phyloP scores from a whole-genome alignment of 306 rosid genomes.

The Glycine latifolia region DNA sequence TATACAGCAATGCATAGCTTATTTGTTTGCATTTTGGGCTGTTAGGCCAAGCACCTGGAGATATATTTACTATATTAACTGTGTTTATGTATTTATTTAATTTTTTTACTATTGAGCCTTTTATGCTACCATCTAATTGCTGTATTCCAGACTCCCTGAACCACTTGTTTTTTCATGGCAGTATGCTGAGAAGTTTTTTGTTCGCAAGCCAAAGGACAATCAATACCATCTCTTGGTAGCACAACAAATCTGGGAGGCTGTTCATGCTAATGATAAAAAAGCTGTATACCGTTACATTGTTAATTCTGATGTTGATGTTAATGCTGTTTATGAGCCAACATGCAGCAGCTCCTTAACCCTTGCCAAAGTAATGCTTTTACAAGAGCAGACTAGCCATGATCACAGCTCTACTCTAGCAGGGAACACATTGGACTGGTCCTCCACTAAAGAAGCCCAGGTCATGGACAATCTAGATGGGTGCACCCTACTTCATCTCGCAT shows the following conservation, averaged over 20 bases:
- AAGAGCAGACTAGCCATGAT: conserved; percentile 75
- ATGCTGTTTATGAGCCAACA: conserved; percentile 72
- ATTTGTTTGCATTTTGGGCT: not conserved
- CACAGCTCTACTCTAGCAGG: conserved; percentile 60
- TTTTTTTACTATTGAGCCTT: not conserved
- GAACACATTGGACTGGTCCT: conserved; percentile 78
- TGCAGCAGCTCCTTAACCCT: conserved; percentile 78
- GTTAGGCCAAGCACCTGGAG: no score
- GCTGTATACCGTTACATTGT: conserved; percentile 92
- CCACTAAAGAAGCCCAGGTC: conserved; percentile 69
- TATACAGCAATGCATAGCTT: not conserved
- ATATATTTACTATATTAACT: not conserved
- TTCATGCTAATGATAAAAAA: conserved; percentile 90
- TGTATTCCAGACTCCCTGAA: conserved; percentile 28
- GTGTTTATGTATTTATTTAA: not conserved
- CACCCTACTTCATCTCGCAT: conserved; percentile 93
- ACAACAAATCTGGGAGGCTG: conserved; percentile 93
- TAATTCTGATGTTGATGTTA: conserved; percentile 81
- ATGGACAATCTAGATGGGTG: conserved; percentile 78
- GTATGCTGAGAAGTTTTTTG: conserved; percentile 96
- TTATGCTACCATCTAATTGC: conserved; percentile 32
- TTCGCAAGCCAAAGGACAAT: conserved; percentile 80
- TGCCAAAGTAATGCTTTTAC: conserved; percentile 91
- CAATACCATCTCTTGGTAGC: conserved; percentile 77
- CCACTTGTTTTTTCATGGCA: conserved; percentile 52